Evolutionary conservation across 495 filamentous ascomycete species (phyloP).

Genomic region (Platismatia glauca): DNA sequence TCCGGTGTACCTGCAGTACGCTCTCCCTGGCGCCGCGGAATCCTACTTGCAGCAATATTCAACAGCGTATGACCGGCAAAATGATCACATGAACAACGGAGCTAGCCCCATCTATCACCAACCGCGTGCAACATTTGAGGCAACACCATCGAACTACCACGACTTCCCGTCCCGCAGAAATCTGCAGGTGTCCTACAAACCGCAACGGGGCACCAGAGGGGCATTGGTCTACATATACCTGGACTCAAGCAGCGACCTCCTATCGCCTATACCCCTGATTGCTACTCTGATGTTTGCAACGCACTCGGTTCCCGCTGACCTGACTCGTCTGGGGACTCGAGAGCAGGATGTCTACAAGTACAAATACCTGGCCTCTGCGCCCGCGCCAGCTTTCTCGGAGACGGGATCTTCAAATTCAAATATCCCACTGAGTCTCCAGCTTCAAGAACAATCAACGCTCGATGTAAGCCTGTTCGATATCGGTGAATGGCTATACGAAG

Average conservation of each 20-base stretch:
- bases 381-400: slow-evolving; percentile 59
- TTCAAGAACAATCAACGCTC: slow-evolving; percentile 58
- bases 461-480: slow-evolving; percentile 55
- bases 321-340: slow-evolving; percentile 52
- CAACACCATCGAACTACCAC: slow-evolving; percentile 33
- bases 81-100: slow-evolving; percentile 40
- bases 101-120: slow-evolving; percentile 36
- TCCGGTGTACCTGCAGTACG: slow-evolving; percentile 37
- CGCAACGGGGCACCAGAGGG: slow-evolving; percentile 56
- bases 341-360: slow-evolving; percentile 39
- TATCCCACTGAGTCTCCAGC: slow-evolving; percentile 62
- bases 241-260: slow-evolving; percentile 60
- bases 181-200: slow-evolving; percentile 58
- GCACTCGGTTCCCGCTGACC: slow-evolving; percentile 53
- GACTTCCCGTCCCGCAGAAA: slow-evolving; percentile 27
- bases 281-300: slow-evolving; percentile 69
- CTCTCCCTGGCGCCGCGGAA: slow-evolving; percentile 33
- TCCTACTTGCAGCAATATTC: slow-evolving; percentile 39
- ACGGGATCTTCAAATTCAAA: slow-evolving; percentile 58
- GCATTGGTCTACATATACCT: slow-evolving; percentile 65
- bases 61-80: slow-evolving; percentile 40
- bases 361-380: slow-evolving; percentile 62
- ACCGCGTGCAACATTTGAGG: slow-evolving; percentile 36
- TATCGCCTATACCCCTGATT: slow-evolving; percentile 45
- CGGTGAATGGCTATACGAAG: slow-evolving; percentile 69